Percentiles rank a stretch among this genome's conserved stretches.
Evolutionary conservation across 306 rosid genomes (phyloP).

Genomic region (Elaeagnus macrophylla): DNA sequence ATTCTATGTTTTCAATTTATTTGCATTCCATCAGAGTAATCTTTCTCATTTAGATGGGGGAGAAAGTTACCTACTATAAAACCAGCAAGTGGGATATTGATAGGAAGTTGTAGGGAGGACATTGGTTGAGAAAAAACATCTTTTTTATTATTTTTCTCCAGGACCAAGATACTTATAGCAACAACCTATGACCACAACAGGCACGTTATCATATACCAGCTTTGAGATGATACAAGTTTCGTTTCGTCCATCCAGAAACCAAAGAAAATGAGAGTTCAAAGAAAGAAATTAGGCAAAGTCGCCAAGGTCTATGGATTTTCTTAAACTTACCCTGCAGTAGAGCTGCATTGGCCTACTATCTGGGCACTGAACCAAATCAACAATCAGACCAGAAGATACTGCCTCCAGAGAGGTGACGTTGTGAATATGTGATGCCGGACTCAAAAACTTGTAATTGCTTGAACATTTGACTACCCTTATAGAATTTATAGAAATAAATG

Average conservation of each 20-base stretch:
- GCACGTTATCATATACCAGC: not conserved
- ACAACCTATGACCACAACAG: constrained; percentile 47
- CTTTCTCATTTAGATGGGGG: constrained; percentile 1
- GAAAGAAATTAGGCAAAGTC: constrained; percentile 7
- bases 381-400: constrained; percentile 37
- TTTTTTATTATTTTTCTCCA: constrained; percentile 40
- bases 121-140: constrained; percentile 18
- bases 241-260: constrained; percentile 2
- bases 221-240: not conserved
- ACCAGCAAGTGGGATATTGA: constrained; percentile 74
- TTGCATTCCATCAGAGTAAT: not conserved
- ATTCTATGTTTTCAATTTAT: not conserved
- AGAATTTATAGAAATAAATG: constrained; percentile 57
- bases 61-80: constrained; percentile 66
- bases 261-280: not conserved
- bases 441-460: constrained; percentile 22
- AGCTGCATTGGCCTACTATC: constrained; percentile 35
- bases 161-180: constrained; percentile 47
- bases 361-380: constrained; percentile 38
- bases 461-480: constrained; percentile 25
- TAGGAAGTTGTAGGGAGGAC: constrained; percentile 18
- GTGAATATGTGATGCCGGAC: constrained; percentile 18
- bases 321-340: constrained; percentile 54
- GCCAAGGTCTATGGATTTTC: constrained; percentile 8
- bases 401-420: constrained; percentile 21